phyloP scores from a whole-genome alignment of 1,139 yeast species.

The Geotrichum macrosporum region DNA sequence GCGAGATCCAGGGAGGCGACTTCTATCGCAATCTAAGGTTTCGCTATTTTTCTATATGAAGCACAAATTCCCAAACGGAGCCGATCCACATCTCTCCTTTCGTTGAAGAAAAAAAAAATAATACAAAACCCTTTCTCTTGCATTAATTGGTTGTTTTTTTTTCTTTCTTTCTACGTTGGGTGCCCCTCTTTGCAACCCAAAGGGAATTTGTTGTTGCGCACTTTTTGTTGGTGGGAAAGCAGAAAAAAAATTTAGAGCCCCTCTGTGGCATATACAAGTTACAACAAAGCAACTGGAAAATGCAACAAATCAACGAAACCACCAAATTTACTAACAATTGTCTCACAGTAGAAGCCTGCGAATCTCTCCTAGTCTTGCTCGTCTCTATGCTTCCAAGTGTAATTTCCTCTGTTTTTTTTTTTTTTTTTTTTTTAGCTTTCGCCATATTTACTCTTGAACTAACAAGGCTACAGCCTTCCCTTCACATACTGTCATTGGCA shows the following conservation, averaged over 20 bases:
- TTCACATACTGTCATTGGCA: constrained; percentile 62
- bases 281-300: background rate
- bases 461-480: constrained; percentile 40
- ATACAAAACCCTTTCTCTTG: too few species aligned
- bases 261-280: background rate
- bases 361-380: constrained; percentile 34
- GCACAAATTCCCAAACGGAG: too few species aligned
- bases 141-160: too few species aligned
- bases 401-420: constrained; percentile 18
- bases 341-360: constrained; percentile 3
- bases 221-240: constrained; percentile 12
- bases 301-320: background rate
- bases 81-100: too few species aligned
- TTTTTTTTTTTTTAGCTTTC: too few species aligned
- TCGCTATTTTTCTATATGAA: too few species aligned
- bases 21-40: too few species aligned
- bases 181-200: constrained; percentile 4
- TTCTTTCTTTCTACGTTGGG: background rate
- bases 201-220: constrained; percentile 4
- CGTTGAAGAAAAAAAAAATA: too few species aligned
- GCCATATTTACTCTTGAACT: too few species aligned
- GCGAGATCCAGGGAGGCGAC: too few species aligned
- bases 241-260: constrained; percentile 10
- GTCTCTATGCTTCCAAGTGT: constrained; percentile 40
- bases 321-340: background rate